Conservation (phyloP, 305 asterid species). For the Caryopteris hybrid region DNA sequence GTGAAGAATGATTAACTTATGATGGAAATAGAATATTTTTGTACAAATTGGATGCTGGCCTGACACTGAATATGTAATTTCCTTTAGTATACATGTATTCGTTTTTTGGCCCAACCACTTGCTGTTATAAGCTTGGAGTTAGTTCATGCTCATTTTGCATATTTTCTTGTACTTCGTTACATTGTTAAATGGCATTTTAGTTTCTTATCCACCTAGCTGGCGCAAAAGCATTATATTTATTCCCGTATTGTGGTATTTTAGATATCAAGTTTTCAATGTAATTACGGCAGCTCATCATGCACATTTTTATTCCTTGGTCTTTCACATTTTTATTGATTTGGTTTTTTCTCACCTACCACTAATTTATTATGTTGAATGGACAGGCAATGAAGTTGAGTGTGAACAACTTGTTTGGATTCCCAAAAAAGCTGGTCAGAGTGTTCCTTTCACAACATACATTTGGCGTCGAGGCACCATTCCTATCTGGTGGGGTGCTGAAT, state of each 20-base stretch:
- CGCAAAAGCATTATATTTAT: not conserved
- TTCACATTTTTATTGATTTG: not conserved
- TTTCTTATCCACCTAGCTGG: slow-evolving; percentile 14
- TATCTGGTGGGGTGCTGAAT: slow-evolving; percentile 99
- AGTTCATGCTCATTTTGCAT: slow-evolving; percentile 12
- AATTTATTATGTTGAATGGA: slow-evolving; percentile 27
- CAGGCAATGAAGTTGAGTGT: slow-evolving; percentile 99
- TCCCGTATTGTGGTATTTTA: slow-evolving; percentile 2
- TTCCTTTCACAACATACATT: slow-evolving; percentile 85
- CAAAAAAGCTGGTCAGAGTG: slow-evolving; percentile 65
- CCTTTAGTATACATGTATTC: not conserved
- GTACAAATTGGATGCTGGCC: slow-evolving; percentile 13
- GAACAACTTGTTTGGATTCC: slow-evolving; percentile 98
- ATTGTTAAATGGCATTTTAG: not conserved
- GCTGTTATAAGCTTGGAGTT: slow-evolving; percentile 11
- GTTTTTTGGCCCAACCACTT: not conserved
- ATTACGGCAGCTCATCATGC: slow-evolving; percentile 20
- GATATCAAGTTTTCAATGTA: slow-evolving; percentile 3
- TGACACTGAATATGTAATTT: not conserved
- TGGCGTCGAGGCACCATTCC: slow-evolving; percentile 99
- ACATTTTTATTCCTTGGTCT: not conserved
- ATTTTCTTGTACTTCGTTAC: slow-evolving; percentile 7
- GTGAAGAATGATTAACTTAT: not conserved
- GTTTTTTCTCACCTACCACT: slow-evolving; percentile 3
- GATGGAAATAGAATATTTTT: slow-evolving; percentile 5